These are phyloP conservation scores for Ogataea allantospora DNA, from an alignment of 805 yeast species.

Conservation along the genomic window DNA sequence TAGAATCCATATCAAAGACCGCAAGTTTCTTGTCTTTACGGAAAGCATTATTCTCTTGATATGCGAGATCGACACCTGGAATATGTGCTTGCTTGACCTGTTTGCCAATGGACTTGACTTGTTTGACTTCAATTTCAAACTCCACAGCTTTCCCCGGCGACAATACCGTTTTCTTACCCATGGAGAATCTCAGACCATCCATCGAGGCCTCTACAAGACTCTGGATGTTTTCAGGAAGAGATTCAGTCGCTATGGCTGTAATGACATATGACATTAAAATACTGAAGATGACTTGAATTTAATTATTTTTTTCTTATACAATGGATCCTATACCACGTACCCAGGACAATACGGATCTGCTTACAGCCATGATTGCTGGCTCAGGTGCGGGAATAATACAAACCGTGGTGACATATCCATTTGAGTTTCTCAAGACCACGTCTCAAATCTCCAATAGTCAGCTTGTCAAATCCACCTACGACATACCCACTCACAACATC, in stretches of 20 bases:
- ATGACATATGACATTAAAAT: constrained; percentile 27
- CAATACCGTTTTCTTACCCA: constrained; percentile 26
- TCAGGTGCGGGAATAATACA: constrained; percentile 62
- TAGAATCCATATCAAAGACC: constrained; percentile 97
- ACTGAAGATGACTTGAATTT: constrained; percentile 1
- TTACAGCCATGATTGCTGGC: constrained; percentile 61
- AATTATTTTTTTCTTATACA: constrained; percentile 4
- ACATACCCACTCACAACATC: constrained; percentile 33
- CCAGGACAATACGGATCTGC: constrained; percentile 39
- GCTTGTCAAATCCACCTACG: constrained; percentile 32
- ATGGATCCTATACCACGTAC: constrained; percentile 20
- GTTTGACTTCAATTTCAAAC: constrained; percentile 24
- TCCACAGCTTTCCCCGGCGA: constrained; percentile 41
- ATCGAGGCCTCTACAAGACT: neutral
- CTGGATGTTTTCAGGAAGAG: constrained; percentile 3
- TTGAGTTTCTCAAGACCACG: constrained; percentile 67
- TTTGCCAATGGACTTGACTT: constrained; percentile 18
- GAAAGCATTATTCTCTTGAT: constrained; percentile 35
- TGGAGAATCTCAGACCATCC: neutral
- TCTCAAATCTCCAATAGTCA: constrained; percentile 53
- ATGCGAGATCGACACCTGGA: constrained; percentile 40
- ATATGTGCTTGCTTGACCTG: constrained; percentile 27
- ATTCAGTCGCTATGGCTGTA: constrained; percentile 32
- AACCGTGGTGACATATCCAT: constrained; percentile 65
- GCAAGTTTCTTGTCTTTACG: constrained; percentile 54